phyloP scores from a whole-genome alignment of 2,329 filamentous ascomycete genomes.

The Fusarium lateritium region DNA sequence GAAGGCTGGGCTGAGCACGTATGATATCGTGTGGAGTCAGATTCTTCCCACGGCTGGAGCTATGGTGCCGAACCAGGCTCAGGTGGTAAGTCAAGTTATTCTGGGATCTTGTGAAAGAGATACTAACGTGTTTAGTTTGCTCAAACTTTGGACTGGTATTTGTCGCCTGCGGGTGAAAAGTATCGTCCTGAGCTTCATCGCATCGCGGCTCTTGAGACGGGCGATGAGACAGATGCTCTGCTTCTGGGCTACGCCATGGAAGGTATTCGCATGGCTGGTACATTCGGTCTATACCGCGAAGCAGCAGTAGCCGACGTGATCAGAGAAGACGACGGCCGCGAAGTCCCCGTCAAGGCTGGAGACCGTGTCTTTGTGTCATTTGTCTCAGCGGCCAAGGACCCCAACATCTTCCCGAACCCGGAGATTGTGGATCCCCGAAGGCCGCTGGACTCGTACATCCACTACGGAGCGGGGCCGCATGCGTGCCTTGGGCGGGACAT shows the following conservation, averaged over 20 bases:
- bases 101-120: neutral
- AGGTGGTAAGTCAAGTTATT: constrained; percentile 67
- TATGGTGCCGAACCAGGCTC: constrained; percentile 79
- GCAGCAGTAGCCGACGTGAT: constrained; percentile 63
- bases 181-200: constrained; percentile 73
- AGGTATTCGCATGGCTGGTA: constrained; percentile 77
- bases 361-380: constrained; percentile 76
- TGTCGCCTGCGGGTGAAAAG: constrained; percentile 68
- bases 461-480: constrained; percentile 75
- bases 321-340: constrained; percentile 65
- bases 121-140: constrained; percentile 69
- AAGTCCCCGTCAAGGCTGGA: constrained; percentile 67
- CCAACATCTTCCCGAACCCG: constrained; percentile 72
- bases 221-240: constrained; percentile 71
- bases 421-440: constrained; percentile 73
- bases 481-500: constrained; percentile 73
- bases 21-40: constrained; percentile 80
- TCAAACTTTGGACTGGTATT: constrained; percentile 80
- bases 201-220: constrained; percentile 68
- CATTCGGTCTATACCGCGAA: constrained; percentile 72
- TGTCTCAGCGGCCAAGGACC: constrained; percentile 68
- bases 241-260: constrained; percentile 81
- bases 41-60: constrained; percentile 77
- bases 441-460: constrained; percentile 74
- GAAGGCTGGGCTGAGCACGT: constrained; percentile 72